A percentile compares a stretch with the other conserved stretches of the same genome.
These are phyloP conservation scores for Botrytis squamosa DNA, from an alignment of 2,329 filamentous ascomycete species.

Conservation along the genomic window DNA sequence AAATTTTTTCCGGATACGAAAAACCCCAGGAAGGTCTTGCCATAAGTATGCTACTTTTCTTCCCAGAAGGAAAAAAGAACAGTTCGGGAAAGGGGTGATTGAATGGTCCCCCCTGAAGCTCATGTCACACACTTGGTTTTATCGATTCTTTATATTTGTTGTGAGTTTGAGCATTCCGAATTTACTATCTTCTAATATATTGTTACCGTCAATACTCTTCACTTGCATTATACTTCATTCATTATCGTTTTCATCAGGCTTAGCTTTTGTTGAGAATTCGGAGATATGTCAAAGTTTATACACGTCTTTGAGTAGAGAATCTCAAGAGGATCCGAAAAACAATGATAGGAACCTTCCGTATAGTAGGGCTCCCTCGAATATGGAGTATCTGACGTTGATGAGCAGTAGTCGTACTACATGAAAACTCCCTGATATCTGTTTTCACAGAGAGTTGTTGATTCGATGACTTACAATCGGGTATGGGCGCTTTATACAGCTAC, in stretches of 20 bases:
- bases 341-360: background rate
- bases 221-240: background rate
- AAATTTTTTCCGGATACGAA: background rate
- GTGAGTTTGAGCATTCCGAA: too few relatives aligned
- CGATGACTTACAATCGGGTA: too few relatives aligned
- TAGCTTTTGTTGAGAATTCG: background rate
- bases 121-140: background rate
- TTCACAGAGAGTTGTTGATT: too few relatives aligned
- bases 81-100: too few relatives aligned
- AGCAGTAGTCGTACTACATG: too few relatives aligned
- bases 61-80: background rate
- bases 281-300: background rate
- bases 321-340: background rate
- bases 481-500: too few relatives aligned
- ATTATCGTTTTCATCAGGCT: background rate
- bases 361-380: background rate
- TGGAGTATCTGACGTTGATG: background rate
- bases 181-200: background rate
- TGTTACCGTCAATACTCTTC: background rate
- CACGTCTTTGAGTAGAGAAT: background rate
- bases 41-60: background rate
- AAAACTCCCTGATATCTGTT: too few relatives aligned
- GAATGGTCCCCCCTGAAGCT: background rate
- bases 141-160: background rate
- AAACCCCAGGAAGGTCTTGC: accelerated